phyloP scores from a whole-genome alignment of 164 flowering plant genomes.

The Magnolia sinica region DNA sequence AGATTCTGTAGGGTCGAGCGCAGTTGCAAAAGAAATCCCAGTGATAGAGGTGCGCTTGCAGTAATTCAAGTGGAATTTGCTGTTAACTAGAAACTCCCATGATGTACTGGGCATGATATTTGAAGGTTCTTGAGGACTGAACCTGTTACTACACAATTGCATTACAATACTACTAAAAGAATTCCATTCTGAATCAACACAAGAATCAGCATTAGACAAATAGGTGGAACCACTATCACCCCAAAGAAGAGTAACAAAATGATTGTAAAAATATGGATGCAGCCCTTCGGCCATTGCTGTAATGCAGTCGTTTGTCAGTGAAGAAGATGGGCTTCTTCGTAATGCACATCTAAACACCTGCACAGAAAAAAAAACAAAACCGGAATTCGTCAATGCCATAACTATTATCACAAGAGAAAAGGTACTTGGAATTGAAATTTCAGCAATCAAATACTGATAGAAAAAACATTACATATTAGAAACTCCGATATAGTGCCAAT shows the following conservation, averaged over 20 bases:
- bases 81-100: constrained; percentile 82
- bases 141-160: constrained; percentile 39
- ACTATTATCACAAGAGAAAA: background rate
- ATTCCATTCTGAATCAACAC: constrained; percentile 75
- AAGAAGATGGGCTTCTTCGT: constrained; percentile 68
- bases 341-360: constrained; percentile 81
- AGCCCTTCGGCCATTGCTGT: constrained; percentile 86
- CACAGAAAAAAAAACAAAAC: constrained; percentile 10
- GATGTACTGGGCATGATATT: constrained; percentile 33
- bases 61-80: constrained; percentile 68
- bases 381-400: background rate
- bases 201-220: constrained; percentile 41
- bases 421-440: background rate
- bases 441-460: background rate
- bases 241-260: constrained; percentile 78
- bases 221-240: constrained; percentile 45
- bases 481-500: too few species aligned
- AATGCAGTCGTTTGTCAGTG: constrained; percentile 80
- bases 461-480: background rate
- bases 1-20: constrained; percentile 16
- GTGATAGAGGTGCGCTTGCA: constrained; percentile 21
- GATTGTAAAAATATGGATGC: constrained; percentile 49
- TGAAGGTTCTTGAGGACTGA: constrained; percentile 13
- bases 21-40: constrained; percentile 25
- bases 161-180: constrained; percentile 54